Evolutionary conservation across 2,329 filamentous ascomycete species (phyloP), one percentile per base, ranked within the genome.

Genomic region (Claviceps sp.): DNA sequence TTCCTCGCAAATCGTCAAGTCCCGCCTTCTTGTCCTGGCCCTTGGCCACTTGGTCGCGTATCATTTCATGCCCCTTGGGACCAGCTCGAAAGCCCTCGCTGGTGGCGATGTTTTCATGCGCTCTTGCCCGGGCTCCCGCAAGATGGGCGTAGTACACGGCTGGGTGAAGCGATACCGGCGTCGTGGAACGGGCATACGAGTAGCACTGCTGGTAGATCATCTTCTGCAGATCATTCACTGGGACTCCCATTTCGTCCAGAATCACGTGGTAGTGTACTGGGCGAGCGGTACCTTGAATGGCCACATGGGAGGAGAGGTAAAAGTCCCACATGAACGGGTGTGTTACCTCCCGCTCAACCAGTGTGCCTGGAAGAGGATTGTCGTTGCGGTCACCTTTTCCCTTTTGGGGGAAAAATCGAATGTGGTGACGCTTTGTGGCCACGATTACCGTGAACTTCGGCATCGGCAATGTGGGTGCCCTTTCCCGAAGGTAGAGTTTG

Each of bases 111-210:
- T 73, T 65, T 60, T 91, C 83, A 57, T 98, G 93, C 3, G 82
- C 74, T 50, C 82, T 82, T 20, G 87, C 88, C 48, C 93, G 86
- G 53, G 82, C 80, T 8, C 88, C 85, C 37, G 90, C 89, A 56
- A 98, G 69, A 67, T 98, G 93, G 0, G 94, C 89, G 59, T 98
- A 98, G 75, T 98, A 98, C 0, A 97, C 85, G 0, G 93, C 89
- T 0, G 93, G 93, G 57, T 83, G 86, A 0, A 93, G 68, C 0
- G 90, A 96, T 0, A 98, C 90, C 0, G 93, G 88, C 0, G 91
- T 97, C 0, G 90, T 97, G 0, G 90, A 93, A 16, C 93, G 82
- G 51, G 85, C 83, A 62, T 95, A 98, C 52, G 95, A 88, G 67
- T 95, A 98, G 45, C 85, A 95, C 56, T 96, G 89, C 58, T 95